Conservation (phyloP, 2,329 filamentous ascomycete genomes). For the Fusarium scirpi region DNA sequence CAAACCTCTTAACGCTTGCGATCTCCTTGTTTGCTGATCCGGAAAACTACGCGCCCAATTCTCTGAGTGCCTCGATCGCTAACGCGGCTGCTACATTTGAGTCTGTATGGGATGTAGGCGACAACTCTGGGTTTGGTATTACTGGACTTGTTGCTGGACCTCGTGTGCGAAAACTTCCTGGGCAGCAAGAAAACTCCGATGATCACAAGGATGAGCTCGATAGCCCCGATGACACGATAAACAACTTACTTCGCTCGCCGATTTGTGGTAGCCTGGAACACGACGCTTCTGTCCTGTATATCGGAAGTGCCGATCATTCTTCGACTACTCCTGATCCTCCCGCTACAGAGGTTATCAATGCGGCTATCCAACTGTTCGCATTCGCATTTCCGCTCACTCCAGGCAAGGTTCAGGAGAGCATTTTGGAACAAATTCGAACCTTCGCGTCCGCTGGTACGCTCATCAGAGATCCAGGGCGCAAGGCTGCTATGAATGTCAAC, state of each 20-base stretch:
- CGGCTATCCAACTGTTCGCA: constrained; percentile 92
- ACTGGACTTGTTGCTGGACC: constrained; percentile 86
- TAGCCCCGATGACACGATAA: constrained; percentile 74
- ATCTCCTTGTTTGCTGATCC: constrained; percentile 94
- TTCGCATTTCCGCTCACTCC: constrained; percentile 90
- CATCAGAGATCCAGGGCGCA: constrained; percentile 87
- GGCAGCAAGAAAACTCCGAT: constrained; percentile 69
- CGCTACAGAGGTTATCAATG: constrained; percentile 92
- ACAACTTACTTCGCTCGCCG: constrained; percentile 73
- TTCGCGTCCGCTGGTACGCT: constrained; percentile 85
- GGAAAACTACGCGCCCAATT: constrained; percentile 86
- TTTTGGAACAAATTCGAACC: constrained; percentile 91
- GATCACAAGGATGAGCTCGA: constrained; percentile 63
- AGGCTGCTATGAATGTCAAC: constrained; percentile 91
- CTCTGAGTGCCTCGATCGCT: constrained; percentile 90
- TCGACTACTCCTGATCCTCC: constrained; percentile 76
- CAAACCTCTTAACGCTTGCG: constrained; percentile 88
- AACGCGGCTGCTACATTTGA: constrained; percentile 91
- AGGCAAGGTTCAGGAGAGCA: constrained; percentile 93
- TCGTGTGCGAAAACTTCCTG: constrained; percentile 75
- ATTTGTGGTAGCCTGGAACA: constrained; percentile 89
- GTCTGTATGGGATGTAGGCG: constrained; percentile 92
- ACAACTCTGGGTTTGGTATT: constrained; percentile 95
- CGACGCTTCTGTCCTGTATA: constrained; percentile 85
- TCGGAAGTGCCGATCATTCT: constrained; percentile 60